phyloP scores from a whole-genome alignment of 768 basidiomycete genomes.

The Agrocybe chaxingu region DNA sequence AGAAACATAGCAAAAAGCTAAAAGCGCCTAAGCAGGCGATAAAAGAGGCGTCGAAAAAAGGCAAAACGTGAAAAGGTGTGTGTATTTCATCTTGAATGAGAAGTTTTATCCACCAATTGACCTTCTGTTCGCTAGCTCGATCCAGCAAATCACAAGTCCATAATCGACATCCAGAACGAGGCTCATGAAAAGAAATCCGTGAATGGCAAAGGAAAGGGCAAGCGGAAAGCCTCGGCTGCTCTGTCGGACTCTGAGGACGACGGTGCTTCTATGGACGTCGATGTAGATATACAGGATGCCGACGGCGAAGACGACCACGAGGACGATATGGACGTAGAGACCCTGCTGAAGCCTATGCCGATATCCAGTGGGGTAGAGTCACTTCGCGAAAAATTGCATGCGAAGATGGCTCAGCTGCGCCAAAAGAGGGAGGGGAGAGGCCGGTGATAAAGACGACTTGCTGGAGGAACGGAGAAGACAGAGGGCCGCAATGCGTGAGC shows the following conservation, averaged over 20 bases:
- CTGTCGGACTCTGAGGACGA: conserved; percentile 30
- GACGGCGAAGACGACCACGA: conserved; percentile 31
- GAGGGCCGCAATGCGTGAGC: conserved; percentile 81
- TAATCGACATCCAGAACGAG: conserved; percentile 71
- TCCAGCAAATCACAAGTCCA: conserved; percentile 80
- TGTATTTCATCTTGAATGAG: conserved; percentile 2
- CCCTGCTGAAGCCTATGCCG: conserved; percentile 57
- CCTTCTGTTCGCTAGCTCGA: conserved; percentile 62
- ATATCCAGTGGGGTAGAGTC: conserved; percentile 55
- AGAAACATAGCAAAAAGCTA: conserved; percentile 85
- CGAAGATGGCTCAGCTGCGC: conserved; percentile 69
- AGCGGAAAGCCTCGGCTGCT: conserved; percentile 40
- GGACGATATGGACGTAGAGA: conserved; percentile 23
- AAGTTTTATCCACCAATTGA: conserved; percentile 1
- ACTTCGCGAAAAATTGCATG: conserved; percentile 72
- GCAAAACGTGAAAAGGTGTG: conserved; percentile 83
- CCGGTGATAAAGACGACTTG: conserved; percentile 74
- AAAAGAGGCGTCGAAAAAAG: conserved; percentile 87
- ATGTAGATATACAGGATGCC: conserved; percentile 34
- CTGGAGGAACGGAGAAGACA: conserved; percentile 76
- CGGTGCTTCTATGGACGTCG: conserved; percentile 36
- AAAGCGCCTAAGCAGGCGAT: conserved; percentile 81
- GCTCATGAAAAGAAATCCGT: conserved; percentile 22
- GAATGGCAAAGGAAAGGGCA: conserved; percentile 31
- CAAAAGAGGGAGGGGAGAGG: conserved; percentile 36